A percentile compares a stretch with the other conserved stretches of the same genome.
Conservation (phyloP, 2,329 filamentous ascomycete genomes). For the Alternaria ventricosa region DNA sequence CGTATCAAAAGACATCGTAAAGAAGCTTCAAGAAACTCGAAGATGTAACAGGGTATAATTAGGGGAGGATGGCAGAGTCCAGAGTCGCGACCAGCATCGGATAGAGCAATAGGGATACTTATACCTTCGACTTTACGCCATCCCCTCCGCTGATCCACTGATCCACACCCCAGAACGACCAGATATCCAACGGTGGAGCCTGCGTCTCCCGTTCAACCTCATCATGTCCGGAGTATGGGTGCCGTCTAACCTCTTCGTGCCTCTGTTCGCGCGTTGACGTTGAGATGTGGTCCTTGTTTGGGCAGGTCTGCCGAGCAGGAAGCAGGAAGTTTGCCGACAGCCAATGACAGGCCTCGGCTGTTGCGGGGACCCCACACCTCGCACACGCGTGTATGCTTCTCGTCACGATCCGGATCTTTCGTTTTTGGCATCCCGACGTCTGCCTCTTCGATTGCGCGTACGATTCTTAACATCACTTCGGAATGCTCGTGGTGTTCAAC, state of each 20-base stretch:
- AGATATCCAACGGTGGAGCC: neutral
- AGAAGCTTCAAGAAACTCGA: neutral
- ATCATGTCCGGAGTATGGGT: conserved; percentile 8
- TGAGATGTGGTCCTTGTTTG: neutral
- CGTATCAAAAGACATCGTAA: conserved; percentile 47
- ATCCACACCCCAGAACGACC: neutral
- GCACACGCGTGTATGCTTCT: conserved; percentile 24
- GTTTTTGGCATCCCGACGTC: conserved; percentile 16
- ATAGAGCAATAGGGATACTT: conserved; percentile 2
- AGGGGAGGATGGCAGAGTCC: neutral
- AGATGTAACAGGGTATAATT: neutral
- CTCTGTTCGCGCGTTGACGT: conserved; percentile 6
- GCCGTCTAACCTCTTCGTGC: neutral
- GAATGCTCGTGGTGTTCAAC: neutral
- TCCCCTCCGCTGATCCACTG: neutral
- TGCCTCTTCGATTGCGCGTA: neutral
- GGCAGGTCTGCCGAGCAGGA: conserved; percentile 28
- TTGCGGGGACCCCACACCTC: conserved; percentile 20
- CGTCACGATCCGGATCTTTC: conserved; percentile 13
- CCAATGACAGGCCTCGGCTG: conserved; percentile 14
- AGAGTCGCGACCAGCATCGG: neutral
- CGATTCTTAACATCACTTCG: neutral
- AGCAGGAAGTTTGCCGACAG: conserved; percentile 7
- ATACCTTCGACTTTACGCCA: neutral
- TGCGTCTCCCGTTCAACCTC: neutral